Evolutionary conservation across 805 yeast species (phyloP), one percentile per base, ranked within the genome.

Genomic region (Candida parachauliodes): DNA sequence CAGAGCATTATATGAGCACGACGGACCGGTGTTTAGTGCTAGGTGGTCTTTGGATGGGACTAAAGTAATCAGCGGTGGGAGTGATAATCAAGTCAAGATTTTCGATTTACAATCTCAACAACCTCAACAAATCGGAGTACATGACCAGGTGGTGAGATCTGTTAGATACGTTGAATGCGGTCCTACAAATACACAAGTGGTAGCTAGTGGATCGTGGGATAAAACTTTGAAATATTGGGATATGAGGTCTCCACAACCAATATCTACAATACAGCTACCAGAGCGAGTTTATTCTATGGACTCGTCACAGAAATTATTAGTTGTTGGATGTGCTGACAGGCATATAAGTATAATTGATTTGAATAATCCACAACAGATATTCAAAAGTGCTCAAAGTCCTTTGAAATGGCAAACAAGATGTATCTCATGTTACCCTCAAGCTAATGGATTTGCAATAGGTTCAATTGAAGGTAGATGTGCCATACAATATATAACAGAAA

Each of bases 151-250:
- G 0, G 94, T 93, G 3, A 76, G 74, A 39, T 58, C 76, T 10
- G 84, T 91, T 16, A 69, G 95, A 39, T 79, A 75, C 44, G 95
- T 87, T 8, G 82, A 81, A 44, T 83, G 89, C 55, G 95, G 95
- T 0, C 88, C 89, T n/a, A 69, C 81, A 7, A 85, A 84, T 50
- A 76, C 88, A 1, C 88, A 77, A 28, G 86, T 86, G 46, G 78
- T 91, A 19, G 97, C 88, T 3, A 78, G 89, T 30, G 96, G 95
- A 6, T 87, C 96, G 5, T 93, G 97, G 97, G 98, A 93, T 62
- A 88, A 88, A 63, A 88, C 97, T 1, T 64, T 93, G 45, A 81
- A 78, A 57, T 93, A 93, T 62, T 91, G 98, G 98, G 98, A 93
- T 62, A 71, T 85, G 65, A 80, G 97, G 54, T 80, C 81, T 47